Evolutionary conservation across 2,329 filamentous ascomycete species (phyloP).

Genomic region (Bipolaris bicolor): DNA sequence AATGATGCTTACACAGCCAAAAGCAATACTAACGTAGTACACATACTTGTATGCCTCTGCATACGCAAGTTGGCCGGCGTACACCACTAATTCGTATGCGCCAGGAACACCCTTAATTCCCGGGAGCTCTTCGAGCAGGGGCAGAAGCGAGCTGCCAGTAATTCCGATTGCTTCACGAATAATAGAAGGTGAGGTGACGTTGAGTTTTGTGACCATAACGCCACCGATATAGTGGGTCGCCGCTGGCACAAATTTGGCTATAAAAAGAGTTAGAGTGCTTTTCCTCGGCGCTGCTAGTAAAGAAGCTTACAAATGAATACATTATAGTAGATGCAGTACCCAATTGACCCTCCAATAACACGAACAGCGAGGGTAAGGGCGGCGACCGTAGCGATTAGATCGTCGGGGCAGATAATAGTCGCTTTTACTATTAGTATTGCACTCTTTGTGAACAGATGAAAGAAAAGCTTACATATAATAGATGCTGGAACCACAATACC

Average conservation of each 20-base stretch:
- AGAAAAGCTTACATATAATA: constrained; percentile 56
- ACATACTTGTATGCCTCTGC: constrained; percentile 66
- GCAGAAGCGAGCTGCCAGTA: constrained; percentile 56
- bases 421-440: constrained; percentile 41
- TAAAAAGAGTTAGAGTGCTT: neutral
- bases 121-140: constrained; percentile 52
- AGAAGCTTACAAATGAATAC: constrained; percentile 38
- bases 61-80: constrained; percentile 63
- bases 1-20: constrained; percentile 63
- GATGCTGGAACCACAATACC: constrained; percentile 71
- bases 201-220: constrained; percentile 56
- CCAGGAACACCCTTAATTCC: constrained; percentile 56
- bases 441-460: neutral
- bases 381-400: constrained; percentile 71
- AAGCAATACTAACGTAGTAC: constrained; percentile 67
- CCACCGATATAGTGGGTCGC: constrained; percentile 39
- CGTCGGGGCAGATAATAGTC: constrained; percentile 72
- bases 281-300: neutral
- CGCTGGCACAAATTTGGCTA: constrained; percentile 31
- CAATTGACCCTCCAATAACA: constrained; percentile 69
- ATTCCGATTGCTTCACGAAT: constrained; percentile 55
- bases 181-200: constrained; percentile 55
- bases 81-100: constrained; percentile 51
- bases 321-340: constrained; percentile 60
- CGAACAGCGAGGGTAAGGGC: constrained; percentile 71